These are phyloP conservation scores for Coffea canephora DNA, from an alignment of 257 asterid genomes.

Conservation along the genomic window DNA sequence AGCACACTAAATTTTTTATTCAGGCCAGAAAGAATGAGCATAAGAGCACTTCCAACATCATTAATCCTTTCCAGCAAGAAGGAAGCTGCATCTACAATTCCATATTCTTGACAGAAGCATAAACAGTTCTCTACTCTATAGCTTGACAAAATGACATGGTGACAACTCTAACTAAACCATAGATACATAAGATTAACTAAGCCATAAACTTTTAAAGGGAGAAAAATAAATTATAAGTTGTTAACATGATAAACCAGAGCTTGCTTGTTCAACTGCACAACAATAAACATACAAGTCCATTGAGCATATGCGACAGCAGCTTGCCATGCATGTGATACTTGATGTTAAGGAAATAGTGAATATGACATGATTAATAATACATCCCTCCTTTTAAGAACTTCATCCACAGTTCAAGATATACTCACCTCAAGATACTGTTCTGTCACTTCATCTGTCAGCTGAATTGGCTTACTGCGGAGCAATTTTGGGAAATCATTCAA, in stretches of 20 bases:
- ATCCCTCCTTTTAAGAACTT: neutral
- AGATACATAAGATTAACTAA: neutral
- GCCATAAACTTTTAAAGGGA: neutral
- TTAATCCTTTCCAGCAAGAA: too few relatives aligned
- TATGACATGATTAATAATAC: neutral
- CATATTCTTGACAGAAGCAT: too few relatives aligned
- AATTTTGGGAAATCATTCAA: too few relatives aligned
- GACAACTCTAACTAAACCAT: neutral
- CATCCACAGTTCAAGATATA: neutral
- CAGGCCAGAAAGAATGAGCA: too few relatives aligned
- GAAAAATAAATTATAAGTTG: neutral
- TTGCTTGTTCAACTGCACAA: neutral
- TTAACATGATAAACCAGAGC: neutral
- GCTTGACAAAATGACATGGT: too few relatives aligned
- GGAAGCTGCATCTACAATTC: too few relatives aligned
- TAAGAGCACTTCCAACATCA: too few relatives aligned
- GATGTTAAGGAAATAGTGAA: slow-evolving; percentile 1
- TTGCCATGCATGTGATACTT: neutral
- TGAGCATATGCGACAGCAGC: neutral
- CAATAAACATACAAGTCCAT: neutral
- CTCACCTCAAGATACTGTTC: too few relatives aligned
- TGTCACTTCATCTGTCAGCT: too few relatives aligned
- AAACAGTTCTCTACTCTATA: too few relatives aligned
- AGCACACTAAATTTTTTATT: too few relatives aligned
- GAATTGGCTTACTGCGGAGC: too few relatives aligned